phyloP scores from a whole-genome alignment of 805 yeast genomes.

The Spathaspora arborariae region DNA sequence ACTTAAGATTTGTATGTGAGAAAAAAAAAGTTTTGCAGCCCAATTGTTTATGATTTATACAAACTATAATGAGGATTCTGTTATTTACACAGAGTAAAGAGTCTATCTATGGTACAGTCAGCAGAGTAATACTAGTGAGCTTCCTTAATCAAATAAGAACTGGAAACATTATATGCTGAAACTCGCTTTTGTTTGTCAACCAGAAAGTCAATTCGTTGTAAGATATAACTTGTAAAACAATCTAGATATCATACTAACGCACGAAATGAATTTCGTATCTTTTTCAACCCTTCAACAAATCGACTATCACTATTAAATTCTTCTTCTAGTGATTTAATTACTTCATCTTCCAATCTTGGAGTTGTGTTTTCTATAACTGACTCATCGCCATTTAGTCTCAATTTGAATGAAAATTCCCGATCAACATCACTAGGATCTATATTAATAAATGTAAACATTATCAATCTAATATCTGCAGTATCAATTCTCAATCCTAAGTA shows the following conservation, averaged over 20 bases:
- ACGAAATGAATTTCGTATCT: conserved; percentile 7
- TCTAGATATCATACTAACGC: conserved; percentile 3
- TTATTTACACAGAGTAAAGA: no score
- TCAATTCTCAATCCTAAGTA: conserved; percentile 54
- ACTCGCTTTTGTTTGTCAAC: no score
- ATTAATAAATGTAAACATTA: conserved; percentile 47
- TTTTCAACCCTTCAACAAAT: conserved; percentile 22
- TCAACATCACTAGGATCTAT: conserved; percentile 42
- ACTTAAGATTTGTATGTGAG: not conserved
- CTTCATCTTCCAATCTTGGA: conserved; percentile 33
- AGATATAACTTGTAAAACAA: not conserved
- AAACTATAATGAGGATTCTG: no score
- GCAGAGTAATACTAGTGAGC: no score
- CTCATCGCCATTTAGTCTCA: conserved; percentile 43
- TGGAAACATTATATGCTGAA: no score
- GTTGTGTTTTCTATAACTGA: conserved; percentile 33
- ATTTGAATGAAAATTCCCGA: conserved; percentile 38
- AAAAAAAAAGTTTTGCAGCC: not conserved
- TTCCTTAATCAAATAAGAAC: no score
- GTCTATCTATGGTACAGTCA: no score
- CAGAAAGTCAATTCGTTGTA: no score
- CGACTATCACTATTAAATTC: conserved; percentile 26
- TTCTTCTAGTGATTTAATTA: conserved; percentile 12
- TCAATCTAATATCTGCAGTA: conserved; percentile 42
- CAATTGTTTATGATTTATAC: not conserved